A percentile compares a stretch with the other conserved stretches of the same genome.
Conservation (phyloP, 2,329 filamentous ascomycete genomes). For the Magnaporthales sp. region DNA sequence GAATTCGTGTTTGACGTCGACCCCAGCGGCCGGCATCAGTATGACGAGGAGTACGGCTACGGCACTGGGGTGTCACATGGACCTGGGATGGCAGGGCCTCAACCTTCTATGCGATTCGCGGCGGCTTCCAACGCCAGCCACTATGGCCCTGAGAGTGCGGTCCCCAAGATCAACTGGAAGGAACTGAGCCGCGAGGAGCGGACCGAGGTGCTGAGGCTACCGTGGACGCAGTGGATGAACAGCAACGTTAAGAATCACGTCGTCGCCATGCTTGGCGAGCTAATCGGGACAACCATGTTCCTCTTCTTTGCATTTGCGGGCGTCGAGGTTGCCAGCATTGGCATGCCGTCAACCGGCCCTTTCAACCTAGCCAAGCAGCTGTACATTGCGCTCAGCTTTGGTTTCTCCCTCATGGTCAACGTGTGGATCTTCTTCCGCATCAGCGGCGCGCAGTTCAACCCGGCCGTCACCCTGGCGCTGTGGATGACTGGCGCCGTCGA, state of each 20-base stretch:
- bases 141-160: not conserved
- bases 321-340: slow-evolving; percentile 14
- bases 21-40: not conserved
- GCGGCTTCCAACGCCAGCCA: not conserved
- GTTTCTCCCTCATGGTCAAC: slow-evolving; percentile 40
- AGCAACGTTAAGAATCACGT: slow-evolving; percentile 20
- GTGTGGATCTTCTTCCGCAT: slow-evolving; percentile 50
- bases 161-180: slow-evolving; percentile 4
- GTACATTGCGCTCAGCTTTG: slow-evolving; percentile 41
- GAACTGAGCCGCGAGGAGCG: slow-evolving; percentile 4
- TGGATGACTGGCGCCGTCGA: slow-evolving; percentile 2
- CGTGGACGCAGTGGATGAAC: slow-evolving; percentile 7
- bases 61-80: not conserved
- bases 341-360: not conserved
- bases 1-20: not conserved
- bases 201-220: slow-evolving; percentile 2
- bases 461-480: slow-evolving; percentile 28
- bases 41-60: slow-evolving; percentile 6
- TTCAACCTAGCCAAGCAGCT: slow-evolving; percentile 27
- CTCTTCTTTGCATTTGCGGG: slow-evolving; percentile 31
- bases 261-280: slow-evolving; percentile 36
- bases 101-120: not conserved
- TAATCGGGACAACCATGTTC: slow-evolving; percentile 40
- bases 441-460: slow-evolving; percentile 42
- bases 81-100: not conserved